Conservation (phyloP, 75 land plant genomes). For the Larix kaempferi region DNA sequence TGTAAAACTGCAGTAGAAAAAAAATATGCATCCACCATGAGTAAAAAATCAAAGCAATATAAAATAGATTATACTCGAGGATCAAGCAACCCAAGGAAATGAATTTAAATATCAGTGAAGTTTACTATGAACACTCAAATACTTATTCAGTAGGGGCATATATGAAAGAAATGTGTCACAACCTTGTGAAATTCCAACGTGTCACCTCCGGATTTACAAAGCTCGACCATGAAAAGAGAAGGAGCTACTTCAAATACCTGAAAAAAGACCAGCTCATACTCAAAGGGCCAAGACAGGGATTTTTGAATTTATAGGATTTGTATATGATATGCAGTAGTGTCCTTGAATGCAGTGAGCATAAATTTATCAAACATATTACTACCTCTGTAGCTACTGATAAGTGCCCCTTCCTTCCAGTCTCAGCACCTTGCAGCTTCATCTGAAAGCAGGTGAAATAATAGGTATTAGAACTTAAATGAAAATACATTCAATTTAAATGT, state of each 20-base stretch:
- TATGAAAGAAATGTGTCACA: background rate
- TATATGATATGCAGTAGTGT: no score
- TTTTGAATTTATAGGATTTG: no score
- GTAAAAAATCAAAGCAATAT: no score
- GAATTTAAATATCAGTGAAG: background rate
- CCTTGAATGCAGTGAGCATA: background rate
- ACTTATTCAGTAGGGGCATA: background rate
- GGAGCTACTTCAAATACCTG: slow-evolving; percentile 99
- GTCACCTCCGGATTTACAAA: slow-evolving; percentile 90
- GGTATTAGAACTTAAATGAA: background rate
- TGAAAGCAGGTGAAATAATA: slow-evolving; percentile 9
- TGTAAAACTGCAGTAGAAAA: slow-evolving; percentile 71
- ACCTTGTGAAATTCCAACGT: slow-evolving; percentile 96
- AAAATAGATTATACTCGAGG: no score
- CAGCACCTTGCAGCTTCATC: slow-evolving; percentile 77
- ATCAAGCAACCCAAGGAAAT: no score
- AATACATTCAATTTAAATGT: background rate
- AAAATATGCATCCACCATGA: background rate
- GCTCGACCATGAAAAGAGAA: slow-evolving; percentile 84
- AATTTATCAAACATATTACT: slow-evolving; percentile 3
- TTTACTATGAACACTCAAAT: background rate
- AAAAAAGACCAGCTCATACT: no score
- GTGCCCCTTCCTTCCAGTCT: slow-evolving; percentile 85
- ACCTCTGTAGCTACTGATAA: slow-evolving; percentile 96
- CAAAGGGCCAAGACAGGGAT: no score